Evolutionary conservation across 2,329 filamentous ascomycete species (phyloP), one percentile per base, ranked within the genome.

Genomic region (Aspergillaceae sp.): DNA sequence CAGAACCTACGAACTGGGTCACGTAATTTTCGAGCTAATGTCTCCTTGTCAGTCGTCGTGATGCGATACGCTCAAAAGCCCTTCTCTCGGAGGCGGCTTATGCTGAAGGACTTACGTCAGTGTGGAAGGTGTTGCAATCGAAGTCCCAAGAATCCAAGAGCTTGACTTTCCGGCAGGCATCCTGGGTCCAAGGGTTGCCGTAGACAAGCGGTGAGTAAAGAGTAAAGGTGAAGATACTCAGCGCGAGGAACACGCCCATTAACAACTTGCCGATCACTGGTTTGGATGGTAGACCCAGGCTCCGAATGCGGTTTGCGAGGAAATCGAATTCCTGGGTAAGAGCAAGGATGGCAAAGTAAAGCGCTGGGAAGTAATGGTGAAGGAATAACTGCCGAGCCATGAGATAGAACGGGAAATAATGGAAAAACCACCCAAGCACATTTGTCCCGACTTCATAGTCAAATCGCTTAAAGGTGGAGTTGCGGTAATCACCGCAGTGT

Each of bases 341-440:
- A 6, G 86, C 83, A 55, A 97, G 83, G 59, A 98, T 82, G 51
- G 86, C 89, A 65, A 98, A 98, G 73, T 95, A 94, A 9, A 98
- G 79, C 2, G 92, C 92, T 0, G 92, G 92, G 70, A 98, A 92
- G 69, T 98, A 98, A 72, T 98, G 92, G 69, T 98, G 92, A 51
- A 98, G 76, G 78, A 98, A 98, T 33, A 98, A 82, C 71, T 98
- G 92, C 58, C 92, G 89, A 64, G 92, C 83, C 92, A 98, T 97
- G 48, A 98, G 79, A 74, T 83, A 98, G 74, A 98, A 98, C 7
- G 92, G 92, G 76, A 98, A 97, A 74, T 96, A 98, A 71, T 98
- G 92, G 68, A 98, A 84, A 41, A 87, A 88, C 92, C 92, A 98
- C 56, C 86, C 92, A 6, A 98, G 79, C 30, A 96, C 85, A 11